Percentiles rank a stretch among this genome's conserved stretches.
Conservation (phyloP, 108 stramenopile genomes). For the Conticribra weissflogii region DNA sequence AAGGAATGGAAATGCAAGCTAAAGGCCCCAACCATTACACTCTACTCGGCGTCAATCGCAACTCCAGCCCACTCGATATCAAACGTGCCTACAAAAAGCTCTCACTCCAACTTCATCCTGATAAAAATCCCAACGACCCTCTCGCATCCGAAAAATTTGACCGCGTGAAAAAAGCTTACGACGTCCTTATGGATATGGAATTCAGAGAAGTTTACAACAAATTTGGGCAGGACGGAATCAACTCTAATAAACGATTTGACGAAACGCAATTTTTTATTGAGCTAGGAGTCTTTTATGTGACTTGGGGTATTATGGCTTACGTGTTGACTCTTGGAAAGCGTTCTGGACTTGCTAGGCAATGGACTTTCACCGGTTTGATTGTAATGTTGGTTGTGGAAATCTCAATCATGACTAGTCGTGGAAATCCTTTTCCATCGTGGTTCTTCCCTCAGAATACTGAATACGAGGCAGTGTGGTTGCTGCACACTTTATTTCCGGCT, state of each 20-base stretch:
- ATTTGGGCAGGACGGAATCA: conserved; percentile 92
- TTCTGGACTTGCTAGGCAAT: conserved; percentile 83
- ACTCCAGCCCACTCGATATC: conserved; percentile 91
- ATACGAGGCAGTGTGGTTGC: conserved; percentile 86
- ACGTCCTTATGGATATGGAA: conserved; percentile 96
- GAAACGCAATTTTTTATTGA: conserved; percentile 89
- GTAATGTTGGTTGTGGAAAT: conserved; percentile 94
- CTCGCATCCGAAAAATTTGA: conserved; percentile 93
- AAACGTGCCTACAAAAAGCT: conserved; percentile 96
- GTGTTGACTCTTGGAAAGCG: conserved; percentile 93
- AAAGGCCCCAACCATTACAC: conserved; percentile 93
- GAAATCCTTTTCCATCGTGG: conserved; percentile 90
- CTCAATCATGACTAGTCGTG: conserved; percentile 83
- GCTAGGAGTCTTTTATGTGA: conserved; percentile 90
- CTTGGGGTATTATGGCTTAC: conserved; percentile 95
- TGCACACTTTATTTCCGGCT: conserved; percentile 96
- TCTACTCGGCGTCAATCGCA: conserved; percentile 78
- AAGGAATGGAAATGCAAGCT: conserved; percentile 86
- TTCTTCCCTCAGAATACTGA: conserved; percentile 90
- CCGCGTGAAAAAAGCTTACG: conserved; percentile 88
- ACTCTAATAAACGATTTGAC: conserved; percentile 84
- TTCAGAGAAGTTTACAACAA: conserved; percentile 96
- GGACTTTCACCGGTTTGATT: conserved; percentile 93
- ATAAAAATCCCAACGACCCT: conserved; percentile 92
- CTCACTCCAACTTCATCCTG: conserved; percentile 94